Evolutionary conservation across 805 yeast species (phyloP), one percentile per base, ranked within the genome.

Genomic region (Candida jianshihensis): DNA sequence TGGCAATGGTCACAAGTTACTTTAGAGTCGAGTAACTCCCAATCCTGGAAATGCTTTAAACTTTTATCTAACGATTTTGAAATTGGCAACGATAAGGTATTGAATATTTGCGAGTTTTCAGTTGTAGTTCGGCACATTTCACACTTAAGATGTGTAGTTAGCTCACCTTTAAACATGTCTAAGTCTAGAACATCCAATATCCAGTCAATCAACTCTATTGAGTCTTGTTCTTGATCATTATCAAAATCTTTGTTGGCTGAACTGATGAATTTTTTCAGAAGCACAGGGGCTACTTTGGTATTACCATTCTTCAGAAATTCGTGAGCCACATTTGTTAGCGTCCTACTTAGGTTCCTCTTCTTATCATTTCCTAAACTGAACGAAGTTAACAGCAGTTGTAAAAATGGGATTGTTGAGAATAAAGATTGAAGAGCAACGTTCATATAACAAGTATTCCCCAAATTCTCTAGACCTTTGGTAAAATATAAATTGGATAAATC

Each of bases 391-490:
- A 89, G 83, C 38, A 82, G 74, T 31, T 63, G 66, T 3, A 80
- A 68, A 19, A 89, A 60, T 40, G 75, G 78, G 1, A 76, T 75
- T 0, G 90, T 78, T 1, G 90, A 89, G 4, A 80, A 68, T 25
- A 90, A 56, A 56, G 96, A 86, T 60, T 89, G 97, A n/a, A 89
- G 58, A 4, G 83, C 70, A 46, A 95, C 82, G 59, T 89, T 89
- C 88, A 89, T 82, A 58, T 89, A 89, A 57, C 97, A 89, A 0
- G 95, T 83, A 51, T 90, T 90, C 3, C 96, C 96, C 42, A 89
- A 63, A 54, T 89, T 89, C 12, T 69, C 65, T 6, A 89, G 64
- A 0, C 97, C 97, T 0, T 88, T 77, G 15, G 76, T 64, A 35
- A 78, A 70, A 38, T 44, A 51, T 21, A 39, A 38, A 31, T 34